Evolutionary conservation across 2,329 filamentous ascomycete genomes (phyloP), one percentile per base, ranked within the genome.

Genomic region (Cordyceps militaris): DNA sequence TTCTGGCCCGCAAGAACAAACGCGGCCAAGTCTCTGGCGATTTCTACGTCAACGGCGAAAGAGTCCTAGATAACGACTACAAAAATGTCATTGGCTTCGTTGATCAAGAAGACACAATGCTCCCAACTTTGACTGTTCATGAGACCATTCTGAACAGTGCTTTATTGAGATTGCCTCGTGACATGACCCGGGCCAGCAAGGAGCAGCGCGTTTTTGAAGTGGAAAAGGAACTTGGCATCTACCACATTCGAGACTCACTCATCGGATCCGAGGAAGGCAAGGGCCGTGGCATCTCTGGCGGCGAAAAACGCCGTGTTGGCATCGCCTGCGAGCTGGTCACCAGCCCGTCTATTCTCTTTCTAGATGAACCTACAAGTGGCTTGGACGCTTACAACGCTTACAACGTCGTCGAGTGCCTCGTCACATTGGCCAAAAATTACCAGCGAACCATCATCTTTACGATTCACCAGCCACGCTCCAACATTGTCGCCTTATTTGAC

Each of bases 321-420:
- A 99, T 99, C 67, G 94, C 95, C 49, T 99, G 95, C 72, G 94
- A 99, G 70, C 82, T 99, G 56, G 94, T 99, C 60, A 99, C 94
- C 5, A 97, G 92, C 66, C 94, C 94, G 3, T 97, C 92, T 60
- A 97, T 99, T 62, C 82, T 99, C 21, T 97, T 99, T 76, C 79
- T 99, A 57, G 94, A 99, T 68, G 94, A 99, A 68, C 94, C 94
- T 1, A 99, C 94, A 0, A 97, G 93, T 67, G 94, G 94, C 56
- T 79, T 97, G 23, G 94, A 99, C 71, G 91, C 94, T 1, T 99
- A 86, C 78, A 99, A 99, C 69, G 95, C 95, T 6, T 99, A 94
- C 78, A 99, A 99, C 63, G 94, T 99, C 40, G 85, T 99, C 26
- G 94, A 99, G 70, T 97, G 92, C 66, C 81, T 99, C 10, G 93